Conservation (phyloP, 257 asterid genomes). For the Vinca minor region DNA sequence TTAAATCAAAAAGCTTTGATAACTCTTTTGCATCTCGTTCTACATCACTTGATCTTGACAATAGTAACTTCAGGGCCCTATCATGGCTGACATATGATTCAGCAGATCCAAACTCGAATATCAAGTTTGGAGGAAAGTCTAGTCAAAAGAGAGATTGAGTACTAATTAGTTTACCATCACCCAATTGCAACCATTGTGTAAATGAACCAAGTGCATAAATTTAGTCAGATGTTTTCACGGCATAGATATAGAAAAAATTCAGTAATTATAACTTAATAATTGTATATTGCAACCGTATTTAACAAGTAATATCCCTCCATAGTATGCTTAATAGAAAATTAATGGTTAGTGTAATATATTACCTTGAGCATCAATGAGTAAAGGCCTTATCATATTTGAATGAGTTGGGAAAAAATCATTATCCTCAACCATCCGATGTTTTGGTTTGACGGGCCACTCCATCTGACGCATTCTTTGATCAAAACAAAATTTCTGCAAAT, state of each 20-base stretch:
- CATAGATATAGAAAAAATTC: not conserved
- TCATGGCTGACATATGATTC: slow-evolving; percentile 52
- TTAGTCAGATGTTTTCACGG: not conserved
- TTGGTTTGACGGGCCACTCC: slow-evolving; percentile 39
- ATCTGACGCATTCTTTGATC: slow-evolving; percentile 28
- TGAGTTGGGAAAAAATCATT: slow-evolving; percentile 25
- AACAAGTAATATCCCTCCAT: not conserved
- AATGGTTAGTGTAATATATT: slow-evolving; percentile 6
- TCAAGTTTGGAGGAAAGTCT: slow-evolving; percentile 37
- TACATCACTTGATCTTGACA: slow-evolving; percentile 45
- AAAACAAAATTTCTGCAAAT: slow-evolving; percentile 24
- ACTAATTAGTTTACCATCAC: slow-evolving; percentile 10
- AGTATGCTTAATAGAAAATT: not conserved
- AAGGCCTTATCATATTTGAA: slow-evolving; percentile 27
- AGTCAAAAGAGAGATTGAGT: slow-evolving; percentile 18
- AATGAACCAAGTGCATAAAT: slow-evolving; percentile 7
- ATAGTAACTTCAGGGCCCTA: slow-evolving; percentile 47
- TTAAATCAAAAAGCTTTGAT: slow-evolving; percentile 33
- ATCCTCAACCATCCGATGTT: slow-evolving; percentile 25
- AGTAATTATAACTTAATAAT: slow-evolving; percentile 1
- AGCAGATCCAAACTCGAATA: slow-evolving; percentile 46
- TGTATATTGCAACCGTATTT: not conserved
- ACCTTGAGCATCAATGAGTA: slow-evolving; percentile 52
- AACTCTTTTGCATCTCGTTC: slow-evolving; percentile 34
- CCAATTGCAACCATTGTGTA: not conserved